Base-by-base conservation (phyloP, 2,329 filamentous ascomycete genomes). In the Colletotrichum godetiae region DNA sequence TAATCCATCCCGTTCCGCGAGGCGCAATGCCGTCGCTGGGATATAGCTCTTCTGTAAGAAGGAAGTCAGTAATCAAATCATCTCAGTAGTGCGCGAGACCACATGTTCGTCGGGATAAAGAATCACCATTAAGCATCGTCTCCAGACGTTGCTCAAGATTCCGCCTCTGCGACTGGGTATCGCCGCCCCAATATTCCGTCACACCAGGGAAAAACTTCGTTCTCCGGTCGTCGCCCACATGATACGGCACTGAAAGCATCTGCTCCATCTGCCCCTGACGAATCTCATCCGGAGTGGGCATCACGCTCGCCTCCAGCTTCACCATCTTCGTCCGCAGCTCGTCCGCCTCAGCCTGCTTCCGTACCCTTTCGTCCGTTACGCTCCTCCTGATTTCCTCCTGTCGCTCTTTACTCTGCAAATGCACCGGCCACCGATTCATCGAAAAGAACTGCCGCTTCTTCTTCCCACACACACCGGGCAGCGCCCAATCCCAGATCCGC, bases 161-260 rank as follows among this genome's bases (percentile, higher is more conserved):
- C 56, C 73, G 76, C 71, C 75, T 77, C 73, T 82, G 80, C 35
- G 76, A 60, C 49, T 76, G 77, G 11, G 80, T 82, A 53, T 81
- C 78, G 6, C 80, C 81, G 29, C 75, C 74, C 77, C 79, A 78
- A 63, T 78, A 81, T 62, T 78, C 75, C 13, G 73, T 66, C 31
- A 67, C 64, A 0, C 80, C 78, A 4, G 78, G 76, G 3, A 74
- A 63, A 42, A 81, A 81, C 64, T 22, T 73, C 55, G 22, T 73
- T 33, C 27, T 72, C 58, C 42, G 19, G 15, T 70, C 70, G 42
- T 53, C 24, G 2, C 11, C 53, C 49, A 68, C 67, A 22, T 75
- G 66, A 31, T 69, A 69, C 2, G 85, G 89, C 11, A 87, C 86
- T 1, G 89, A 92, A 67, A 85, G 81, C 77, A 93, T 49, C 24